Evolutionary conservation across 2,329 filamentous ascomycete genomes (phyloP).

Genomic region (Aspergillus pseudoglaucus): DNA sequence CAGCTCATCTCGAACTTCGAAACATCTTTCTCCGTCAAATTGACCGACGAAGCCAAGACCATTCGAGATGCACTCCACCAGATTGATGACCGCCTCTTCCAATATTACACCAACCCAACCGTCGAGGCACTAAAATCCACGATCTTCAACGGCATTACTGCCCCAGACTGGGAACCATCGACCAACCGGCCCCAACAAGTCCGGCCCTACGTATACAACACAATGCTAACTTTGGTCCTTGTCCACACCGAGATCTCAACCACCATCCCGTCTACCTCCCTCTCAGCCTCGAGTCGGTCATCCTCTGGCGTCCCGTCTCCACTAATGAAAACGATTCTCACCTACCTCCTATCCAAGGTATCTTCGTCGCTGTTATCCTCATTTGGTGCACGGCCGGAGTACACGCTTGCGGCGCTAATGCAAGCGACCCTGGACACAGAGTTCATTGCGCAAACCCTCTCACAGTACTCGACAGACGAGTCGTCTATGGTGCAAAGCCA

Average conservation of each 20-base stretch:
- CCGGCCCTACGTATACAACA: constrained; percentile 81
- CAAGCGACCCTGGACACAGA: constrained; percentile 97
- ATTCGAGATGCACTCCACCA: constrained; percentile 85
- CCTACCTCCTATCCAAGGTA: constrained; percentile 76
- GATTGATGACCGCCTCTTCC: constrained; percentile 86
- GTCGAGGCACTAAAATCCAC: constrained; percentile 62
- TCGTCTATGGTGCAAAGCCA: constrained; percentile 76
- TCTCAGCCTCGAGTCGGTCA: constrained; percentile 64
- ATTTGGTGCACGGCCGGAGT: constrained; percentile 62
- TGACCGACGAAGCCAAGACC: constrained; percentile 87
- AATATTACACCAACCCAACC: constrained; percentile 79
- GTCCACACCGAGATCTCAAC: constrained; percentile 86
- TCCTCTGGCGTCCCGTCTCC: constrained; percentile 58
- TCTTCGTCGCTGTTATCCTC: constrained; percentile 74
- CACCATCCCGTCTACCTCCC: constrained; percentile 63
- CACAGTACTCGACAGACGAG: constrained; percentile 77
- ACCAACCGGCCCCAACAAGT: constrained; percentile 62
- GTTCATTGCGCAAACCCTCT: constrained; percentile 89
- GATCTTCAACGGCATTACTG: constrained; percentile 66
- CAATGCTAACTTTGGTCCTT: constrained; percentile 76
- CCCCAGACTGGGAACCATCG: constrained; percentile 63
- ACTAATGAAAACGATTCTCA: constrained; percentile 73
- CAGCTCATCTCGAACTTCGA: constrained; percentile 90
- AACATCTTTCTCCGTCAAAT: constrained; percentile 83
- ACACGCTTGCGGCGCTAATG: constrained; percentile 77